These are phyloP conservation scores for Elsinoe fawcettii DNA, from an alignment of 2,329 filamentous ascomycete genomes.

Conservation along the genomic window DNA sequence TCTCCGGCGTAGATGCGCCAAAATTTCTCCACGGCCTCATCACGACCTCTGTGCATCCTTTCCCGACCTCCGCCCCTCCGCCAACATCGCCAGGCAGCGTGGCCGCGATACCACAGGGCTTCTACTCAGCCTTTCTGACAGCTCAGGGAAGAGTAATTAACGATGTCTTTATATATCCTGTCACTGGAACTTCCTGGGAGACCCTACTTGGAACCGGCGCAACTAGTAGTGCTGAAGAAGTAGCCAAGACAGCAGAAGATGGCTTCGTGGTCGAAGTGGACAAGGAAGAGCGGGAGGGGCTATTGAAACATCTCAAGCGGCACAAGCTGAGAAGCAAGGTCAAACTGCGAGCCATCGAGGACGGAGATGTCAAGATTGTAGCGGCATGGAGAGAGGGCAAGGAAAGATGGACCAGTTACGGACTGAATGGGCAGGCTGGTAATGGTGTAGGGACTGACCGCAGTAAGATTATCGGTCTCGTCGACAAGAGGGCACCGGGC, in stretches of 20 bases:
- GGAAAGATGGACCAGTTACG: slow-evolving; percentile 26
- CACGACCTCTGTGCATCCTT: slow-evolving; percentile 59
- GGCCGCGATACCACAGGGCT: slow-evolving; percentile 38
- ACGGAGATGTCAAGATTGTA: slow-evolving; percentile 62
- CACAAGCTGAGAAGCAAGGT: slow-evolving; percentile 84
- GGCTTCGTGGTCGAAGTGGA: slow-evolving; percentile 79
- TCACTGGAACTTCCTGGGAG: slow-evolving; percentile 32
- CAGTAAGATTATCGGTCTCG: slow-evolving; percentile 33
- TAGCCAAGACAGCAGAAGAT: slow-evolving; percentile 18
- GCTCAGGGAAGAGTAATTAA: slow-evolving; percentile 72
- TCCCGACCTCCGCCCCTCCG: slow-evolving; percentile 20
- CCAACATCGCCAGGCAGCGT: slow-evolving; percentile 26
- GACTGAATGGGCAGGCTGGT: neutral
- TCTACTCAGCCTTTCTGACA: slow-evolving; percentile 80
- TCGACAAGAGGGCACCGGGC: slow-evolving; percentile 30
- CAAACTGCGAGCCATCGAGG: slow-evolving; percentile 56
- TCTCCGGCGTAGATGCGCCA: slow-evolving; percentile 70
- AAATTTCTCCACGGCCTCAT: slow-evolving; percentile 84
- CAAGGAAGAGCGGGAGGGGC: slow-evolving; percentile 50
- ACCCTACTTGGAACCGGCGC: neutral
- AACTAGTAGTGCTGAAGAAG: neutral
- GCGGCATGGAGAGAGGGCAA: slow-evolving; percentile 59
- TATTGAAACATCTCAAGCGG: slow-evolving; percentile 68
- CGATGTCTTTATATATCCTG: slow-evolving; percentile 83
- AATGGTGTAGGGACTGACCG: slow-evolving; percentile 11